Base-by-base conservation (phyloP, 306 rosid species). In the Prosopis cineraria region DNA sequence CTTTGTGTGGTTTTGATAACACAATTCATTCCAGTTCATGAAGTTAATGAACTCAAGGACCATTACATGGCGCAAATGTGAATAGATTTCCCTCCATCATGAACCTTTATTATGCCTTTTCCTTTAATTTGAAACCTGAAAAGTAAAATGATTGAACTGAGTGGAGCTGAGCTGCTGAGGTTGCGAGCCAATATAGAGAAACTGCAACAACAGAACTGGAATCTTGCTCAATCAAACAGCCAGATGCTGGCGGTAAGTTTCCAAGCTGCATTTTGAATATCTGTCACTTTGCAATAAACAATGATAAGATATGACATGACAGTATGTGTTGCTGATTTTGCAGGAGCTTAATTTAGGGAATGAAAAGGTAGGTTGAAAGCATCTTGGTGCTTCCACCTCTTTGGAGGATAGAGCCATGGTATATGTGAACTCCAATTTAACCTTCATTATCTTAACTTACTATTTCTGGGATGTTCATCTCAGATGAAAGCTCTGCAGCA, bases 291-390 rank as follows among this genome's bases (percentile, higher is more conserved):
- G 29, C 71, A 25, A 34, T 70, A 16, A 12, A 7, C 19, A 34
- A 3, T 63, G 68, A 70, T 76, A n/a, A 30, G 33, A 31, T 62
- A 12, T 29, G 1, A 3, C 6, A 24, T 78, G 30, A 59, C 27
- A 40, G 16, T 34, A 10, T 83, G 13, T 78, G 44, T 16, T 36
- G 45, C 78, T 55, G n/a, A 64, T 74, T 75, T 71, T 83, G 78
- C 90, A 91, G 96, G 97, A 94, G 82, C 83, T 92, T 85, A 90
- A 92, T 83, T 80, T 83, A 63, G 93, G 93, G 84, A 92, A 86
- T 81, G 93, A 94, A 11, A 90, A 58, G 84, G 98, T 90, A 84
- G 83, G 82, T 84, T 24, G 4, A 36, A 6, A 65, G 72, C 77
- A 80, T 67, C 52, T 16, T 22, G 33, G 11, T 39, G 47, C 13